Base-by-base conservation (phyloP, 169 alveolate genomes). In the Sarcocystis neurona region DNA sequence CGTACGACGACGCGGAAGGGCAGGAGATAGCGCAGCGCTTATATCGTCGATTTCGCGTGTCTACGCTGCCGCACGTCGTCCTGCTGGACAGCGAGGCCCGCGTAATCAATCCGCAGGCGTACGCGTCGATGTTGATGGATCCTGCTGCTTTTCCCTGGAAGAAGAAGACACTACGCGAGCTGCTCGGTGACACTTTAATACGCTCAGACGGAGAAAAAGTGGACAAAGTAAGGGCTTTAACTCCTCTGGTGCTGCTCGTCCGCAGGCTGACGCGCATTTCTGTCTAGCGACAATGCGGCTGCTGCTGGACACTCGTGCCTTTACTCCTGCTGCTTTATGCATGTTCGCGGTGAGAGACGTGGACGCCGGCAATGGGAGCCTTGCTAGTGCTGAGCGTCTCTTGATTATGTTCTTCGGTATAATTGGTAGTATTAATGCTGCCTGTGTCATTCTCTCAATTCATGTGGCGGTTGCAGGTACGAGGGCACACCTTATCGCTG, bases 141-240 rank as follows among this genome's bases (percentile, higher is more conserved):
- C 90, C 90, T 50, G 43, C 8, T 41, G 90, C 15, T 41, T 85
- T 72, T 47, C 90, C 90, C 23, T 85, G 90, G 90, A 48, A 12
- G 15, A 32, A 48, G 37, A 46, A 85, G 84, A 34, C 43, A 27
- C 68, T 44, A 0, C 0, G 15, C 27, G 68, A 85, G 48, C 77
- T 85, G 23, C 74, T 85, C 30, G 85, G 85, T 0, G 47, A 70
- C 84, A 48, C 32, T n/a, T n/a, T 85, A 39, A 6, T 72, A 6
- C 50, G 48, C 48, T 37, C n/a, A 3, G 58, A 85, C 18, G 90
- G 90, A 2, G 30, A 60, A 43, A 44, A 48, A 27, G 72, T 66
- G 20, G 47, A 46, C 68, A 46, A 30, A 30, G 70, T 77, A 47
- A 43, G 85, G 37, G n/a, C n/a, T n/a, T n/a, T n/a, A n/a, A n/a